These are phyloP conservation scores for Neurospora discreta DNA, from an alignment of 495 filamentous ascomycete species.

Conservation along the genomic window DNA sequence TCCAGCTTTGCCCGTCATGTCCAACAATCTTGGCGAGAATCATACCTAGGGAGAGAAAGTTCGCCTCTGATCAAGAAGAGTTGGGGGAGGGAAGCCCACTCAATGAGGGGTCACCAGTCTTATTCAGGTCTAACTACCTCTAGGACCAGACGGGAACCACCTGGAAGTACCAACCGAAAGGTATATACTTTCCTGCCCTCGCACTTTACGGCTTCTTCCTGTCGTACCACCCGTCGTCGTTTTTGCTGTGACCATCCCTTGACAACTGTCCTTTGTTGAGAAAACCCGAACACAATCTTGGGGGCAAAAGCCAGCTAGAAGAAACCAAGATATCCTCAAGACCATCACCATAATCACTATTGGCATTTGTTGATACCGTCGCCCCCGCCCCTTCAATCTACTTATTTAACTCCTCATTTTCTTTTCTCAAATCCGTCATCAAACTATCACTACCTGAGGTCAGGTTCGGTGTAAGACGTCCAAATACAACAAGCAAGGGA, in stretches of 20 bases:
- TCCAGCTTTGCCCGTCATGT: not conserved
- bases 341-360: not conserved
- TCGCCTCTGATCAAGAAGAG: not conserved
- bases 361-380: not conserved
- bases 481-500: not conserved
- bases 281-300: not conserved
- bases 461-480: not conserved
- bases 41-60: not conserved
- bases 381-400: not conserved
- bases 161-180: not conserved
- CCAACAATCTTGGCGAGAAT: not conserved
- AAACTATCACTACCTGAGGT: not conserved
- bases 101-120: not conserved
- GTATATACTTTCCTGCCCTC: not conserved
- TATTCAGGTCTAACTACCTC: not conserved
- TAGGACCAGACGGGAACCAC: not conserved
- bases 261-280: not conserved
- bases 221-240: not conserved
- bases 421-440: not conserved
- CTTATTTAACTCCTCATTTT: not conserved
- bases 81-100: not conserved
- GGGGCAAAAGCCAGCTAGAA: not conserved
- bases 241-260: not conserved
- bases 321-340: not conserved
- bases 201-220: not conserved